A percentile compares a stretch with the other conserved stretches of the same genome.
These are phyloP conservation scores for Aspergillus nidulans DNA, from an alignment of 495 filamentous ascomycete genomes.

Conservation along the genomic window DNA sequence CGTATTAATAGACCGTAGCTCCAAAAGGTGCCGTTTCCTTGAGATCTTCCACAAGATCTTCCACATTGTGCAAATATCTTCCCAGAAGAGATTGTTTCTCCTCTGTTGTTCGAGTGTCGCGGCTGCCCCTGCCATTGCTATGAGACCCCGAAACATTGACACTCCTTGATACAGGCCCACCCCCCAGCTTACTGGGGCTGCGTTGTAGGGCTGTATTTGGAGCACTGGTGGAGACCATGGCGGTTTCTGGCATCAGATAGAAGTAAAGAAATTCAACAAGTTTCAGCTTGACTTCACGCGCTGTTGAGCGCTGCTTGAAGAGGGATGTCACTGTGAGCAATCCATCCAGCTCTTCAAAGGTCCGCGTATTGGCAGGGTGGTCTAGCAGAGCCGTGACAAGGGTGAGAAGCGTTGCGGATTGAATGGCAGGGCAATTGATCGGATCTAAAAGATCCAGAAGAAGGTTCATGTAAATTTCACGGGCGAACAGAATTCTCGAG, in stretches of 20 bases:
- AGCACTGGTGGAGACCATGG: slow-evolving; percentile 42
- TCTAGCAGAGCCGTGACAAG: slow-evolving; percentile 85
- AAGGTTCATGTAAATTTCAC: slow-evolving; percentile 93
- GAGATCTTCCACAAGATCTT: slow-evolving; percentile 86
- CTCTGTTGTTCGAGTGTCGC: slow-evolving; percentile 65
- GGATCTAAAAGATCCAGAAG: slow-evolving; percentile 93
- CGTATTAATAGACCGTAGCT: slow-evolving; percentile 37
- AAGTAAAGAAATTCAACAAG: slow-evolving; percentile 96
- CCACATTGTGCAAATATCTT: slow-evolving; percentile 80
- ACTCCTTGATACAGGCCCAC: slow-evolving; percentile 33
- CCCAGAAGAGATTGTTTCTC: slow-evolving; percentile 85
- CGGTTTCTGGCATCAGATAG: slow-evolving; percentile 91
- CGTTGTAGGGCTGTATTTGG: slow-evolving; percentile 52
- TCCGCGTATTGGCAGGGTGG: slow-evolving; percentile 77
- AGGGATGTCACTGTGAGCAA: slow-evolving; percentile 88
- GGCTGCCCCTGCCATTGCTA: slow-evolving; percentile 31
- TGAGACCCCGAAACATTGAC: slow-evolving; percentile 34
- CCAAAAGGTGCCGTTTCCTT: slow-evolving; percentile 64
- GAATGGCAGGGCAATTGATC: slow-evolving; percentile 84
- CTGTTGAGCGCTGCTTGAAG: slow-evolving; percentile 79
- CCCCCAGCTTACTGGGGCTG: slow-evolving; percentile 66
- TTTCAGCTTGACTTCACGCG: slow-evolving; percentile 84
- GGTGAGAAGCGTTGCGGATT: slow-evolving; percentile 82
- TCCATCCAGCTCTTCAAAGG: slow-evolving; percentile 90
- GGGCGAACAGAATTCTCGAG: slow-evolving; percentile 78